Evolutionary conservation across 2,329 filamentous ascomycete species (phyloP).

Genomic region (Fonsecaea pugnacius): DNA sequence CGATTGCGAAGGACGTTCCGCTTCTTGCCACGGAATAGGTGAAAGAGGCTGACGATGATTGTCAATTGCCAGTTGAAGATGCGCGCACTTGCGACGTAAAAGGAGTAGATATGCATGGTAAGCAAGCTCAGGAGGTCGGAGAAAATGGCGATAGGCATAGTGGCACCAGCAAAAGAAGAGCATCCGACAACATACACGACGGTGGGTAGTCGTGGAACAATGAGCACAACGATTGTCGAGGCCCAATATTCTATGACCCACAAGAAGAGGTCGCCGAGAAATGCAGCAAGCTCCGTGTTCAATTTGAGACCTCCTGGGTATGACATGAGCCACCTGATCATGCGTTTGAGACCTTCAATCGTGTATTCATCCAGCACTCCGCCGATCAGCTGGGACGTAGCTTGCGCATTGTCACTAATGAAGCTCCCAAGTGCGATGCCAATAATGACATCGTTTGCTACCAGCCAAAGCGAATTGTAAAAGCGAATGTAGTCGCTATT

Average conservation of each 20-base stretch:
- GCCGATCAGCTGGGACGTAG: conserved; percentile 80
- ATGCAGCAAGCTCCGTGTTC: conserved; percentile 90
- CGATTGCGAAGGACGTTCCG: conserved; percentile 95
- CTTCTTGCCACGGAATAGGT: conserved; percentile 97
- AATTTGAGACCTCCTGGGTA: conserved; percentile 94
- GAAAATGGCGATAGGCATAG: conserved; percentile 94
- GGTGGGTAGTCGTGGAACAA: conserved; percentile 78
- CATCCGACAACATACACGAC: conserved; percentile 93
- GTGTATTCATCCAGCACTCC: conserved; percentile 78
- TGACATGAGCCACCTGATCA: conserved; percentile 93
- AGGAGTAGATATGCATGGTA: conserved; percentile 95
- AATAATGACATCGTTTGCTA: conserved; percentile 98
- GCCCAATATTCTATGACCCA: conserved; percentile 99
- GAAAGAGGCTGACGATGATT: conserved; percentile 96
- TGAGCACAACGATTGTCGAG: conserved; percentile 60
- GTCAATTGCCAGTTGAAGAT: conserved; percentile 99
- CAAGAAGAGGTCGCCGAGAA: conserved; percentile 90
- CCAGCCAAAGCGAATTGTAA: conserved; percentile 98
- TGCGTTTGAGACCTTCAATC: conserved; percentile 81
- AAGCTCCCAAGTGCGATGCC: conserved; percentile 95
- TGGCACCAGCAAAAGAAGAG: conserved; percentile 92
- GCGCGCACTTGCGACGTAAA: conserved; percentile 93
- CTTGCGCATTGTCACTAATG: conserved; percentile 90
- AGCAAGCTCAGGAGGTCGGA: conserved; percentile 90
- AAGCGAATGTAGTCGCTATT: conserved; percentile 99